These are phyloP conservation scores for Schizophyllum amplum DNA, from an alignment of 1,284 basidiomycete species.

Conservation along the genomic window DNA sequence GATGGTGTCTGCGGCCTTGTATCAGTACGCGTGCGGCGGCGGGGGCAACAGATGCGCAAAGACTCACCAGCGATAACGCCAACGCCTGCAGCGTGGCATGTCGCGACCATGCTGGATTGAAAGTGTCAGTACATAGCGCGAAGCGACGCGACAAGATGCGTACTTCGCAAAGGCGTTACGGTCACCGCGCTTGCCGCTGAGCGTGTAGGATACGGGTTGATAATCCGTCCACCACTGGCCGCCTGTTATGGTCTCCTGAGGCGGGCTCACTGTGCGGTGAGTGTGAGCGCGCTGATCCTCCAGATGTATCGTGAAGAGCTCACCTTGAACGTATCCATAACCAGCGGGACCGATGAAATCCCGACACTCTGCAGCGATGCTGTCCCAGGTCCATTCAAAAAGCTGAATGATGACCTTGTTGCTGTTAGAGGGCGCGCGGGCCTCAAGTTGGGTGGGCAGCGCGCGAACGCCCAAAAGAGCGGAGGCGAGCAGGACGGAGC, in stretches of 20 bases:
- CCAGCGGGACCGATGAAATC: conserved; percentile 59
- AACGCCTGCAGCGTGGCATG: conserved; percentile 56
- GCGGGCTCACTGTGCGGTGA: conserved; percentile 33
- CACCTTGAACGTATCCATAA: conserved; percentile 62
- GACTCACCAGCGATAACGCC: conserved; percentile 49
- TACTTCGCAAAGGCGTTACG: conserved; percentile 33
- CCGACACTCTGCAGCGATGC: conserved; percentile 55
- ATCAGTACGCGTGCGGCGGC: conserved; percentile 6
- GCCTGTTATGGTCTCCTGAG: conserved; percentile 40
- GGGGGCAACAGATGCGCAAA: conserved; percentile 13
- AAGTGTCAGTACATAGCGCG: not conserved
- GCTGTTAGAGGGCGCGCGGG: conserved; percentile 24
- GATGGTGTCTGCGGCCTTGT: conserved; percentile 37
- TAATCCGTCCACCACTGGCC: conserved; percentile 65
- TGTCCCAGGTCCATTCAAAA: conserved; percentile 53
- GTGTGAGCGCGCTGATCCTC: not conserved
- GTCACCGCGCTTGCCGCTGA: conserved; percentile 53
- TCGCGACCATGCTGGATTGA: conserved; percentile 38
- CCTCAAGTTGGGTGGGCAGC: not conserved
- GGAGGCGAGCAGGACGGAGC: too few species aligned
- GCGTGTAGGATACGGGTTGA: conserved; percentile 55
- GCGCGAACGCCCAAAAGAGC: too few species aligned
- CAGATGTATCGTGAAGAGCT: not conserved
- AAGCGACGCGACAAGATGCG: not conserved
- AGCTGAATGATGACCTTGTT: conserved; percentile 48